Percentiles rank a stretch among this genome's conserved stretches.
These are phyloP conservation scores for Orbilia quercus DNA, from an alignment of 2,329 filamentous ascomycete genomes.

Conservation along the genomic window DNA sequence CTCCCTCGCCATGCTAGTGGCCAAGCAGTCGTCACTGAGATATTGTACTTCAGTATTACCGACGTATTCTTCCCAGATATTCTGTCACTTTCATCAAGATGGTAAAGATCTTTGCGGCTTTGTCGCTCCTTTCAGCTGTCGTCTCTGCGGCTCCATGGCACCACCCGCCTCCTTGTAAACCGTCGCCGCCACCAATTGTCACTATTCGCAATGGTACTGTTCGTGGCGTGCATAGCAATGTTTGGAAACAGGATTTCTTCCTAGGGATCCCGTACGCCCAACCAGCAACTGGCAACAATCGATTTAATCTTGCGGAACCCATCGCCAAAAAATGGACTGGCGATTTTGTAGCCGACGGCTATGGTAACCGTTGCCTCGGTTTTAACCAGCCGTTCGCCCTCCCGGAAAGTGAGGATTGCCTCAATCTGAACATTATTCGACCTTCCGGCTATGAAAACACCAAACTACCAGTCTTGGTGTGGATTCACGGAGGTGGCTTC, in stretches of 20 bases:
- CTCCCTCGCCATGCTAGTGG: not conserved
- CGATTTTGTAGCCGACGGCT: constrained; percentile 34
- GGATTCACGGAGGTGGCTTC: constrained; percentile 66
- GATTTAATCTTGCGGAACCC: constrained; percentile 63
- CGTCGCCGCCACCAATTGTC: constrained; percentile 5
- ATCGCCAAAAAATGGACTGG: constrained; percentile 58
- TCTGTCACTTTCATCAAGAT: constrained; percentile 9
- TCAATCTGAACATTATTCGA: constrained; percentile 62
- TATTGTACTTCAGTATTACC: not conserved
- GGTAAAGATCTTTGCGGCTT: constrained; percentile 9
- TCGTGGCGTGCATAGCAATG: constrained; percentile 63
- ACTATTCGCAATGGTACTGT: constrained; percentile 66
- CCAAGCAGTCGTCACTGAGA: not conserved
- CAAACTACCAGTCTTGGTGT: constrained; percentile 66
- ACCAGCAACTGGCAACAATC: constrained; percentile 68
- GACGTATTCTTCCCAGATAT: not conserved
- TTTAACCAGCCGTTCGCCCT: constrained; percentile 60
- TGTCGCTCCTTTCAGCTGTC: constrained; percentile 24
- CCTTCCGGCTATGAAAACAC: constrained; percentile 57
- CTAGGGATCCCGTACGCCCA: constrained; percentile 71
- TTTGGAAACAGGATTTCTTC: constrained; percentile 68
- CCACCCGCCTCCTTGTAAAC: not conserved
- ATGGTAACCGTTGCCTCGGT: constrained; percentile 58
- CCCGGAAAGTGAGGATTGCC: constrained; percentile 61
- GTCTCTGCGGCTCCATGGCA: constrained; percentile 12